phyloP scores from a whole-genome alignment of 2,329 filamentous ascomycete species.

The Seiridium cupressi region DNA sequence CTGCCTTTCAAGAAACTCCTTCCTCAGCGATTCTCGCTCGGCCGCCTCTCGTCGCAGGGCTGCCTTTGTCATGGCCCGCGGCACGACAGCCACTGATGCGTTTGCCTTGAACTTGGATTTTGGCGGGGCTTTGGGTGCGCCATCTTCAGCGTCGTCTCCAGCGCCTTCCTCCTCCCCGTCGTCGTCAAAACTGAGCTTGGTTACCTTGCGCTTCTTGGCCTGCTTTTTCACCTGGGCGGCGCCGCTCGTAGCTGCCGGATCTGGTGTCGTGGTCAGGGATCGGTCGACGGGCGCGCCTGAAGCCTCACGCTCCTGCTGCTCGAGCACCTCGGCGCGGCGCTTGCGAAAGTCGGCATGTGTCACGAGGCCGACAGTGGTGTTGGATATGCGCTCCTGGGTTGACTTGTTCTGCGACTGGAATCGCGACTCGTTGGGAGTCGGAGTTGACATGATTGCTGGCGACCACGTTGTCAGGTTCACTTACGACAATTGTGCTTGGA shows the following conservation, averaged over 20 bases:
- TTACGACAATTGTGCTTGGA: too few species aligned
- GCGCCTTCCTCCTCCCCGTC: slow-evolving; percentile 55
- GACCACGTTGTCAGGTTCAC: too few species aligned
- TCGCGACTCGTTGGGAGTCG: slow-evolving; percentile 39
- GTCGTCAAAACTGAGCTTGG: slow-evolving; percentile 62
- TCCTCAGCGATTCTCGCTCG: slow-evolving; percentile 69
- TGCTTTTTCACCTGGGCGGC: slow-evolving; percentile 32
- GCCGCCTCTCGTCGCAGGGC: slow-evolving; percentile 75
- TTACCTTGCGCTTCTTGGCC: slow-evolving; percentile 46
- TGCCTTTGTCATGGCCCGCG: slow-evolving; percentile 68
- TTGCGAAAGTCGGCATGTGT: slow-evolving; percentile 93
- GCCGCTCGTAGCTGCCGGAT: slow-evolving; percentile 31
- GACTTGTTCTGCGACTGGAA: slow-evolving; percentile 77
- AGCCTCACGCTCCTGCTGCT: slow-evolving; percentile 81
- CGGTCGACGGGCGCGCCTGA: slow-evolving; percentile 36
- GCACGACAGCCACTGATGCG: slow-evolving; percentile 58
- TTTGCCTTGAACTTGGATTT: slow-evolving; percentile 61
- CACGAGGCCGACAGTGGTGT: slow-evolving; percentile 86
- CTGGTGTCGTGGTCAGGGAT: slow-evolving; percentile 47
- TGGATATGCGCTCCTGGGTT: slow-evolving; percentile 79
- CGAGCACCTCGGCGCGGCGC: slow-evolving; percentile 88
- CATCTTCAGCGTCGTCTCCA: slow-evolving; percentile 14
- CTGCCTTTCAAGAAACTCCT: slow-evolving; percentile 80
- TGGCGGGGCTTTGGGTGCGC: slow-evolving; percentile 23
- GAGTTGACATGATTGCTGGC: slow-evolving; percentile 16